Conservation (phyloP, 345 rosid genomes). For the Brassica rapa region DNA sequence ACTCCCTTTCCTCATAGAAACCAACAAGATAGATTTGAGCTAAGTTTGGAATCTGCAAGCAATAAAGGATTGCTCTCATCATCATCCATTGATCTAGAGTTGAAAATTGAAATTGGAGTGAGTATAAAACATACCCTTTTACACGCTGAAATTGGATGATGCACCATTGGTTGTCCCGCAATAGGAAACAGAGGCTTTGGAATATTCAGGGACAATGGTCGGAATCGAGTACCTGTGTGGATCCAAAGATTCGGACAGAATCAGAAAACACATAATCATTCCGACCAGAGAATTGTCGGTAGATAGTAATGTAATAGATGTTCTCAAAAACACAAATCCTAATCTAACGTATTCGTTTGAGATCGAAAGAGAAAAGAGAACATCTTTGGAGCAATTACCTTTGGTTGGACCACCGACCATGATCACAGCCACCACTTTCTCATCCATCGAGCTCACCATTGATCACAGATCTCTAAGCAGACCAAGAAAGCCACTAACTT, state of each 20-base stretch:
- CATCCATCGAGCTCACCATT: conserved; percentile 69
- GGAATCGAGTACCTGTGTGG: conserved; percentile 74
- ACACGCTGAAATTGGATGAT: conserved; percentile 97
- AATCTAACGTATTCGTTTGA: conserved; percentile 13
- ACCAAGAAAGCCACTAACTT: background rate
- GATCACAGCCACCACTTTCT: conserved; percentile 89
- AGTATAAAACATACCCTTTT: conserved; percentile 63
- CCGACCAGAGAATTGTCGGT: background rate
- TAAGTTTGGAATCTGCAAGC: conserved; percentile 72
- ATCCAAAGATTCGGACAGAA: conserved; percentile 19
- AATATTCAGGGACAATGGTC: conserved; percentile 86
- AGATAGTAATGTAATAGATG: background rate
- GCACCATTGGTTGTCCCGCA: conserved; percentile 96
- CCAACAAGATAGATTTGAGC: conserved; percentile 80
- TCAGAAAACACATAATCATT: conserved; percentile 9
- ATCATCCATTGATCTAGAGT: conserved; percentile 11
- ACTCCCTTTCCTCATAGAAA: conserved; percentile 92
- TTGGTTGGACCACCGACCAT: conserved; percentile 99
- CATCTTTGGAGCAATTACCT: conserved; percentile 48
- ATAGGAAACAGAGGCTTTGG: conserved; percentile 92
- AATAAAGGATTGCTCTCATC: conserved; percentile 5
- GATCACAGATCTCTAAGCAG: conserved; percentile 47
- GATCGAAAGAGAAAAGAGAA: background rate
- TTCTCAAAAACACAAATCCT: conserved; percentile 1
- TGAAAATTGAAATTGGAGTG: background rate